Conservation (phyloP, 345 rosid genomes). For the Citrus sp. region DNA sequence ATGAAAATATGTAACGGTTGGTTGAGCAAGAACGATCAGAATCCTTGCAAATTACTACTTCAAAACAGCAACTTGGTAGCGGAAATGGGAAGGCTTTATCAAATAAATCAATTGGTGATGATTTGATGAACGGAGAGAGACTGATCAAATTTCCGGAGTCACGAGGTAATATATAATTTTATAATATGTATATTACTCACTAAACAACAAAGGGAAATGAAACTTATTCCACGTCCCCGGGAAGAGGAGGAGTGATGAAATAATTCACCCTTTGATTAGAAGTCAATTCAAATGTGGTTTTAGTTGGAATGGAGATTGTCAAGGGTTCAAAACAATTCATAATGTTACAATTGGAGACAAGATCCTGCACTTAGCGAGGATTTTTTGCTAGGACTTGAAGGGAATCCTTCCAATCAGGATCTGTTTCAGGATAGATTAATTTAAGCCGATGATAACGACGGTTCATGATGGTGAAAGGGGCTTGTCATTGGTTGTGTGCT, state of each 20-base stretch:
- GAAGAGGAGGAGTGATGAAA: too few relatives aligned
- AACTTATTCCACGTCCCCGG: background rate
- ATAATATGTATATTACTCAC: too few relatives aligned
- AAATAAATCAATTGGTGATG: too few relatives aligned
- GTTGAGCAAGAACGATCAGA: background rate
- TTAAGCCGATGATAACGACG: background rate
- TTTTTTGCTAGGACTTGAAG: constrained; percentile 11
- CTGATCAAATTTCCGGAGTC: too few relatives aligned
- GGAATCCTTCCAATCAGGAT: constrained; percentile 7
- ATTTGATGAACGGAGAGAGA: too few relatives aligned
- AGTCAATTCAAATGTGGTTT: constrained; percentile 26
- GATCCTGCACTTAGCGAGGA: constrained; percentile 10
- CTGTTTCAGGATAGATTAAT: constrained; percentile 1
- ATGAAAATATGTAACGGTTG: background rate
- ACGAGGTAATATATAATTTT: too few relatives aligned
- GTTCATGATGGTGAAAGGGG: background rate
- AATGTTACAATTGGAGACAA: constrained; percentile 3
- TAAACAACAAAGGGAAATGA: background rate
- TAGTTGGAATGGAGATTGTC: constrained; percentile 19
- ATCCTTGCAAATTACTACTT: constrained; percentile 7
- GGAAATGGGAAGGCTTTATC: background rate
- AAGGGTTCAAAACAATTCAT: constrained; percentile 4
- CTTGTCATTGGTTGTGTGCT: background rate
- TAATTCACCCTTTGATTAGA: constrained; percentile 25
- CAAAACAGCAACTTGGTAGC: constrained; percentile 10